A percentile compares a stretch with the other conserved stretches of the same genome.
phyloP scores from a whole-genome alignment of 768 basidiomycete genomes.

The Crucibulum laeve region DNA sequence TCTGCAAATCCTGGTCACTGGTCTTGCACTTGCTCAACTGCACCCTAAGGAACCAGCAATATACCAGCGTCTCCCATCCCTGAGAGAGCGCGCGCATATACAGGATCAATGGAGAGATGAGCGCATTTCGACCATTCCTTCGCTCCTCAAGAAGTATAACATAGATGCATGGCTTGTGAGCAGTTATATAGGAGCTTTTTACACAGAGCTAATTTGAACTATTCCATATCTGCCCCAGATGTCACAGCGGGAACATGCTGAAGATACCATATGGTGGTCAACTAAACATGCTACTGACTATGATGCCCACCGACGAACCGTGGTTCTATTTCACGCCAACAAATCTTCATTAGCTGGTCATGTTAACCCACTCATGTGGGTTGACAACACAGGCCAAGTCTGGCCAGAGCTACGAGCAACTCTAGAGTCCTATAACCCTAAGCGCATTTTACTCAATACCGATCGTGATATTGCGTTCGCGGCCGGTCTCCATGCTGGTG shows the following conservation, averaged over 20 bases:
- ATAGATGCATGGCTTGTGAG: constrained; percentile 40
- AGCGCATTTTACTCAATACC: constrained; percentile 40
- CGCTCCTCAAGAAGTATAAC: constrained; percentile 35
- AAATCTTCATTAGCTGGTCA: constrained; percentile 26
- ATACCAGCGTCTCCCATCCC: constrained; percentile 30
- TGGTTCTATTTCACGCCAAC: constrained; percentile 46
- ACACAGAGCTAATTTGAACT: constrained; percentile 1
- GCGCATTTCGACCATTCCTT: constrained; percentile 36
- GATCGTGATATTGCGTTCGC: constrained; percentile 43
- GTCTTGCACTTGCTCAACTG: constrained; percentile 10
- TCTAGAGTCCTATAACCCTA: constrained; percentile 30
- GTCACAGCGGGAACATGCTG: constrained; percentile 46
- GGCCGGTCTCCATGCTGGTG: constrained; percentile 47
- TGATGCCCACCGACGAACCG: constrained; percentile 42
- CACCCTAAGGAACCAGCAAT: constrained; percentile 25
- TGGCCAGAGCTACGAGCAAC: constrained; percentile 39
- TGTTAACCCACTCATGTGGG: constrained; percentile 40
- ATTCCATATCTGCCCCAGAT: constrained; percentile 31
- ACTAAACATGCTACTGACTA: constrained; percentile 45
- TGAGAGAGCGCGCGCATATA: constrained; percentile 34
- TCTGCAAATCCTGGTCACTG: background rate
- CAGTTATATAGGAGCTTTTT: background rate
- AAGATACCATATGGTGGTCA: constrained; percentile 51
- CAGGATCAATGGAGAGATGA: constrained; percentile 36
- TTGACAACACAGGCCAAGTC: constrained; percentile 45